Conservation (phyloP, 495 filamentous ascomycete species). For the Talaromyces borbonicus region DNA sequence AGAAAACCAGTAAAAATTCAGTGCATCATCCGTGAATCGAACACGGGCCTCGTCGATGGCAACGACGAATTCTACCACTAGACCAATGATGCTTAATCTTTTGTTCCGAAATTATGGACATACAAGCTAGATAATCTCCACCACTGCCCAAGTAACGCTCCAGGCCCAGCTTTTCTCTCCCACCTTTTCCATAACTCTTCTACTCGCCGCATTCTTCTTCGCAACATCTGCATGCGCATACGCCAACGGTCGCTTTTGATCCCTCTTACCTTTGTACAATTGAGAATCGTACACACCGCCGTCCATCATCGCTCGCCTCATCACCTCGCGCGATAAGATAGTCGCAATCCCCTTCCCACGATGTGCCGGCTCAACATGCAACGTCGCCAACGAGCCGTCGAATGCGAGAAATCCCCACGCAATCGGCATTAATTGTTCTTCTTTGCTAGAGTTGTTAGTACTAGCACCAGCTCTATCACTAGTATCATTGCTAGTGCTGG, state of each 20-base stretch:
- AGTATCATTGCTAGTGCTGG: too few relatives aligned
- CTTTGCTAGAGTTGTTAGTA: not conserved
- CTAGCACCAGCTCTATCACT: too few relatives aligned
- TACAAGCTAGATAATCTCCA: constrained; percentile 3
- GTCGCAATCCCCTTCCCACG: constrained; percentile 35
- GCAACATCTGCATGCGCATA: constrained; percentile 41
- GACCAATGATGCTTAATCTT: constrained; percentile 40
- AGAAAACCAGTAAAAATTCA: not conserved
- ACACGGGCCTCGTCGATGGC: constrained; percentile 50
- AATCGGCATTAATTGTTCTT: constrained; percentile 18
- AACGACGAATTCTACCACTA: constrained; percentile 53
- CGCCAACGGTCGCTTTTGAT: too few relatives aligned
- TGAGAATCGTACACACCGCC: constrained; percentile 14
- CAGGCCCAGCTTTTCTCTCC: constrained; percentile 22
- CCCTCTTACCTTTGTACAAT: constrained; percentile 2
- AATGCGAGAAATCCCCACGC: constrained; percentile 35
- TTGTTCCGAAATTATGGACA: not conserved
- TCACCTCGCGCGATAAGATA: constrained; percentile 25
- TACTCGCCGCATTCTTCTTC: constrained; percentile 33
- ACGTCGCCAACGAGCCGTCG: constrained; percentile 36
- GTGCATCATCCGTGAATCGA: constrained; percentile 49
- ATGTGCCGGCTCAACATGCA: constrained; percentile 42
- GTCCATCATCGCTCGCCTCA: constrained; percentile 22
- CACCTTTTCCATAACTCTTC: constrained; percentile 40
- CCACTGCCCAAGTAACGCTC: constrained; percentile 5